Evolutionary conservation across 148 eudicot genomes (phyloP), one percentile per base, ranked within the genome.

Genomic region (Vaccinium darrowii): DNA sequence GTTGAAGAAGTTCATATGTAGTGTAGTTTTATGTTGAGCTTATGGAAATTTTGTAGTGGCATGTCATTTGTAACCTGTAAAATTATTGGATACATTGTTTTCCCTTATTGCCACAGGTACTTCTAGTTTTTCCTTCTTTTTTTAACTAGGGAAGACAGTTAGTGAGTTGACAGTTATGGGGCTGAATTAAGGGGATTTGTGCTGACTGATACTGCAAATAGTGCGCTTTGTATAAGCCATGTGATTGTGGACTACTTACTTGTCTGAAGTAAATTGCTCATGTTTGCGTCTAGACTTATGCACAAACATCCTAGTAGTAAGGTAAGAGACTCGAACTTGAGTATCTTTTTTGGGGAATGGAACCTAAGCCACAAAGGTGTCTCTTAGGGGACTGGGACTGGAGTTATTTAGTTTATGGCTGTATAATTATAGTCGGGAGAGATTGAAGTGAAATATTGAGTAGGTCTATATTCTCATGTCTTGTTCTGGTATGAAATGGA

Each of bases 161-260:
- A 76, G 79, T 50, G 21, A 76, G 56, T 47, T 76, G 79, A 49
- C 54, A 21, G 21, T 49, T 25, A 11, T n/a, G 79, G 27, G 25
- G 30, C 79, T 76, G 79, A 76, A 76, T n/a, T 49, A 30, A 76
- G 79, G 25, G 10, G 27, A 27, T 47, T 76, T 76, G 79, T 76
- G 56, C 56, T n/a, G 56, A 76, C 30, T 76, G 30, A 76, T 49
- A 21, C 30, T 16, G 56, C 15, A 10, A 21, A 49, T 49, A 9
- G 79, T 51, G 23, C n/a, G 50, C 8, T 1, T 7, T 74, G 23
- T 18, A 3, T 76, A 50, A 49, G 79, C 56, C 79, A 3, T 49
- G 5, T 76, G 25, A 47, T 47, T 76, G 79, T 16, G n/a, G 21
- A 71, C 3, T 73, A 14, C 14, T 16, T 73, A 14, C 14, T 16